Percentiles rank a stretch among this genome's conserved stretches.
Conservation (phyloP, 352 stramenopile species). For the Phytophthora ramorum region DNA sequence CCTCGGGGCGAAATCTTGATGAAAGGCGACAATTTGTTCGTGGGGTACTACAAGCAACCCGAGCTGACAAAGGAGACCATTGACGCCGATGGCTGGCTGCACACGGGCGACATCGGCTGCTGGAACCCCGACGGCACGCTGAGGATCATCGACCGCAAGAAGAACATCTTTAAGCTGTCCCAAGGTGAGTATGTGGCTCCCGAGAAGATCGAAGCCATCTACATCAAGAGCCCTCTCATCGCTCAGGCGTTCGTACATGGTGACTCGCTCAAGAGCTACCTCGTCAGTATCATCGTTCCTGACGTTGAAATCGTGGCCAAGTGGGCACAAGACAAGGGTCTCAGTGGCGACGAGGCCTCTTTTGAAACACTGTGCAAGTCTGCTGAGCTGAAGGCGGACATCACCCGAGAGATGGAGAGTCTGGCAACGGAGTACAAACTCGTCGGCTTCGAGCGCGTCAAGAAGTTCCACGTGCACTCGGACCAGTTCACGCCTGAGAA, state of each 20-base stretch:
- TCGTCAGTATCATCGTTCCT: slow-evolving; percentile 95
- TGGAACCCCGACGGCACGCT: slow-evolving; percentile 94
- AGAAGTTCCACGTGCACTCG: slow-evolving; percentile 86
- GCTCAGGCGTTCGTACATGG: slow-evolving; percentile 95
- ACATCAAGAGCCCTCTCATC: slow-evolving; percentile 92
- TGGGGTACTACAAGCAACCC: slow-evolving; percentile 95
- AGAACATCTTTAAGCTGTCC: slow-evolving; percentile 95
- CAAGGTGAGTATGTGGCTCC: slow-evolving; percentile 95
- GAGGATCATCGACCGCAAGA: slow-evolving; percentile 92
- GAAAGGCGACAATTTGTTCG: slow-evolving; percentile 83
- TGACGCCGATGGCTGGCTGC: slow-evolving; percentile 94
- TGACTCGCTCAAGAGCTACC: slow-evolving; percentile 93
- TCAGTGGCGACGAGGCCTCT: slow-evolving; percentile 30
- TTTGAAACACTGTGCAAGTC: slow-evolving; percentile 30
- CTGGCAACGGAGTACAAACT: slow-evolving; percentile 73
- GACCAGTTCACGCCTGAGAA: slow-evolving; percentile 93
- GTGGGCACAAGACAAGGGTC: slow-evolving; percentile 68
- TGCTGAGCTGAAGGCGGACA: slow-evolving; percentile 51
- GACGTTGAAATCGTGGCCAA: slow-evolving; percentile 89
- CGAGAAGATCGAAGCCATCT: slow-evolving; percentile 97
- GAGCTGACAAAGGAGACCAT: slow-evolving; percentile 92
- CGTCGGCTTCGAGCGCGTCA: slow-evolving; percentile 93
- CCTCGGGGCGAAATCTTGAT: slow-evolving; percentile 90
- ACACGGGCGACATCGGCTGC: slow-evolving; percentile 36
- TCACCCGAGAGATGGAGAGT: slow-evolving; percentile 81